Conservation (phyloP, 2,329 filamentous ascomycete genomes). For the Calonectria hongkongensis region DNA sequence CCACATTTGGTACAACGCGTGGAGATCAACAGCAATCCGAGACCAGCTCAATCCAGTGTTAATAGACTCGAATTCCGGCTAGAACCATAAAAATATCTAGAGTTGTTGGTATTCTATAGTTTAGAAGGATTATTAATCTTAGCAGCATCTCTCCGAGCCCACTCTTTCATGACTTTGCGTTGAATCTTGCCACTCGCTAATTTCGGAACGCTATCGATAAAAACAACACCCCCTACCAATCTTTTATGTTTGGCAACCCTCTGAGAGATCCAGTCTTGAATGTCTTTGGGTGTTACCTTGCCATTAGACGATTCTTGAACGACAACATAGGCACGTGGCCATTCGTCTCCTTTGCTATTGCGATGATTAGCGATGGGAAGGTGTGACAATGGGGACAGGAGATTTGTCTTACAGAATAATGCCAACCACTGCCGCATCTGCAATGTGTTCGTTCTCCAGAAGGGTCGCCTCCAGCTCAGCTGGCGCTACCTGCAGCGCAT, state of each 20-base stretch:
- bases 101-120: background rate
- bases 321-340: constrained; percentile 71
- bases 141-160: constrained; percentile 71
- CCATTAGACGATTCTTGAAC: constrained; percentile 67
- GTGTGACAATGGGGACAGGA: background rate
- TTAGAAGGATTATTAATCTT: constrained; percentile 45
- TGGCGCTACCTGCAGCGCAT: constrained; percentile 76
- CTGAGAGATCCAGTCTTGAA: constrained; percentile 68
- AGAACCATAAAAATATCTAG: background rate
- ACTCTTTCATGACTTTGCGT: constrained; percentile 73
- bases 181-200: constrained; percentile 75
- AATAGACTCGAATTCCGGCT: background rate
- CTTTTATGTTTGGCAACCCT: constrained; percentile 72
- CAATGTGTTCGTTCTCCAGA: constrained; percentile 69
- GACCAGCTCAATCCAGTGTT: background rate
- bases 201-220: constrained; percentile 75
- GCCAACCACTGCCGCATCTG: constrained; percentile 74
- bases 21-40: background rate
- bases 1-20: background rate
- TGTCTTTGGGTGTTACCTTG: constrained; percentile 69
- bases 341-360: constrained; percentile 67
- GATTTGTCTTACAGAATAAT: constrained; percentile 63
- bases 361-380: constrained; percentile 19
- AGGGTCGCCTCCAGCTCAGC: constrained; percentile 74
- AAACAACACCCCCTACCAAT: constrained; percentile 70